A percentile compares a stretch with the other conserved stretches of the same genome.
phyloP scores from a whole-genome alignment of 371 early-diverging fungal genomes.

The Mucor piriformis region DNA sequence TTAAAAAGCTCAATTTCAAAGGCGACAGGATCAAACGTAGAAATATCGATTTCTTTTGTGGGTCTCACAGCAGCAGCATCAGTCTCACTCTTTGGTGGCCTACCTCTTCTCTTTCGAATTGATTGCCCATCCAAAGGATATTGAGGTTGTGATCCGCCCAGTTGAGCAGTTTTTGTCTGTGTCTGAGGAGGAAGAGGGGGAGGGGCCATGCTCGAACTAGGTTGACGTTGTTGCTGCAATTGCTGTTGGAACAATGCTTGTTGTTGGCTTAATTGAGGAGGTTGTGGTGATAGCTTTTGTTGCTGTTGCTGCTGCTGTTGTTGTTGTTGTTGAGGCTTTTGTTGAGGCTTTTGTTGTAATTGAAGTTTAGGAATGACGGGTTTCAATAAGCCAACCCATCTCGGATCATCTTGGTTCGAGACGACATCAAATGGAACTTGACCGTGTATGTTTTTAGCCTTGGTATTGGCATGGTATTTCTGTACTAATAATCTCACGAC shows the following conservation, averaged over 20 bases:
- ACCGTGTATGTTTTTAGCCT: conserved; percentile 69
- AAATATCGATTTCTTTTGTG: conserved; percentile 36
- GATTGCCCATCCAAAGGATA: conserved; percentile 1
- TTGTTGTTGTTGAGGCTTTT: conserved; percentile 2
- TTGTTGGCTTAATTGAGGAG: background rate
- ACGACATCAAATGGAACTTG: conserved; percentile 77
- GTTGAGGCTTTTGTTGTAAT: conserved; percentile 5
- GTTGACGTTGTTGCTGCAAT: background rate
- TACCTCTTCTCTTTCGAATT: conserved; percentile 41
- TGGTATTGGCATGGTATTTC: conserved; percentile 65
- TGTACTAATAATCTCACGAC: conserved; percentile 62
- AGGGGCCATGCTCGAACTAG: background rate
- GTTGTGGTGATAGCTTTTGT: background rate
- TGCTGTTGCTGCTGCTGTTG: background rate
- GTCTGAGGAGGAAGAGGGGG: background rate
- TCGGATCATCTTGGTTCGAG: conserved; percentile 60
- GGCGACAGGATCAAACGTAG: conserved; percentile 40
- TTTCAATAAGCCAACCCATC: conserved; percentile 57
- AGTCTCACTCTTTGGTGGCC: conserved; percentile 49
- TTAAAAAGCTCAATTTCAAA: conserved; percentile 48
- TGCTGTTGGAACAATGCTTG: background rate
- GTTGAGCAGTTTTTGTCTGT: background rate
- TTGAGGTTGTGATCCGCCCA: too few relatives aligned
- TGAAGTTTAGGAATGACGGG: conserved; percentile 5
- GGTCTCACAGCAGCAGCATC: conserved; percentile 37